Evolutionary conservation across 2,329 filamentous ascomycete genomes (phyloP), one percentile per base, ranked within the genome.

Genomic region (Pseudocercospora fijiensis): DNA sequence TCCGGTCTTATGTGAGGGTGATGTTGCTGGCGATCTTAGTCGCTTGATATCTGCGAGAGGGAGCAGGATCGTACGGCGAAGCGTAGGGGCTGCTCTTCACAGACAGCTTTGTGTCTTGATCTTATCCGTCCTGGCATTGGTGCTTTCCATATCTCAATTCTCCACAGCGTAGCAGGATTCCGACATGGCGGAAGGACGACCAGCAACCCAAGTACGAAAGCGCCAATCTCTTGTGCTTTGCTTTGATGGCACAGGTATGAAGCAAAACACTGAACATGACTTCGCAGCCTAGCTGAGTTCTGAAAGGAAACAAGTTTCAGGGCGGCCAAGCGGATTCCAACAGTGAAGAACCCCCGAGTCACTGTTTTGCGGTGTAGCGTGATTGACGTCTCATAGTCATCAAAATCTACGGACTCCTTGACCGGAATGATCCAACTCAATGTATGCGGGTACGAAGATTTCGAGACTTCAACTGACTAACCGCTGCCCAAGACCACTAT

Each of bases 201-300:
- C 57, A 41, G 43, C 22, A 7, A 60, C 45, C 41, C 43, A 52
- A 33, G 43, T 52, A 26, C 41, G 57, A 24, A 47, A n/a, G 11
- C 53, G 53, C 53, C 41, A 24, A 27, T 57, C 53, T 20, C 53
- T 57, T 18, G 18, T 57, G 11, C 53, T 57, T 22, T 57, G 53
- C 33, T 57, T 57, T 30, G 53, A 57, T 26, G 53, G 52, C 26
- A 55, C 26, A 5, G 18, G 45, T 49, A 49, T 26, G 24, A 22
- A 49, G 20, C 20, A 22, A 26, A 49, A 49, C 20, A 26, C 20
- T 26, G 45, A 26, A 49, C 9, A 11, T 13, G 45, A 49, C 24
- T 4, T n/a, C 20, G 4, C 20, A 18, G 5, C 45, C 20, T 24
- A n/a, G 18, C 18, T 49, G 13, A 22, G 20, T 49, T 11, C 4